Percentiles rank a stretch among this genome's conserved stretches.
Conservation (phyloP, 2,329 filamentous ascomycete genomes). For the Pezicula carpinea region DNA sequence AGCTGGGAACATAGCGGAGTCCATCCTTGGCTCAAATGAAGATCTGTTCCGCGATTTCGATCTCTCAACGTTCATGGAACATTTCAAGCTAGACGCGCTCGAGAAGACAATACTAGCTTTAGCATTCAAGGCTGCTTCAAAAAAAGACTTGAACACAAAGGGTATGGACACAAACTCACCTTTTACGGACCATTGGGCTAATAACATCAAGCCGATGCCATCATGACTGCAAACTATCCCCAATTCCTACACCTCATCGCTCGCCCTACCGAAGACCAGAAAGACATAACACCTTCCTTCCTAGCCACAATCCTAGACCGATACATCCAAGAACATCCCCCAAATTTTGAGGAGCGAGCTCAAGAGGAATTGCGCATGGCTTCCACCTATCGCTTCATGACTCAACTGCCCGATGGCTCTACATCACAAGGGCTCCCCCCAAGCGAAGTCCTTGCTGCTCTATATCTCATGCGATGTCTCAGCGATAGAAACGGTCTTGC, state of each 20-base stretch:
- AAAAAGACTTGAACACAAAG: constrained; percentile 81
- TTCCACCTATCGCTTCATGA: constrained; percentile 50
- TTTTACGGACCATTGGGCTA: constrained; percentile 8
- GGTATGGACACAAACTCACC: constrained; percentile 48
- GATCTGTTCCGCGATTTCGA: constrained; percentile 96
- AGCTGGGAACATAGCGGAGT: constrained; percentile 86
- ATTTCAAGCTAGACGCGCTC: constrained; percentile 88
- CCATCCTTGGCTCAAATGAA: constrained; percentile 83
- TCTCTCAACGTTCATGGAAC: constrained; percentile 89
- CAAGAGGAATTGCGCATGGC: constrained; percentile 62
- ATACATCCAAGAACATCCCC: constrained; percentile 80
- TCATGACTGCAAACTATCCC: constrained; percentile 73
- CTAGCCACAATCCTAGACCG: constrained; percentile 79
- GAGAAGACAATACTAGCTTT: constrained; percentile 84
- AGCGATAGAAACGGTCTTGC: constrained; percentile 55
- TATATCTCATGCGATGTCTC: constrained; percentile 65
- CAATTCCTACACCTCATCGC: constrained; percentile 75
- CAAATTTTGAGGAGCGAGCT: constrained; percentile 74
- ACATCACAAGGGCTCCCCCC: constrained; percentile 54
- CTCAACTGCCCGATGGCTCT: constrained; percentile 50
- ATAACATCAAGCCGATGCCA: constrained; percentile 68
- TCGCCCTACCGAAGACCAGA: constrained; percentile 57
- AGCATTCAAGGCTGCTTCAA: constrained; percentile 79
- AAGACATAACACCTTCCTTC: constrained; percentile 63
- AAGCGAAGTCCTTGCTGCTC: constrained; percentile 62